phyloP scores from a whole-genome alignment of 306 rosid genomes.

The Albizia julibrissin region DNA sequence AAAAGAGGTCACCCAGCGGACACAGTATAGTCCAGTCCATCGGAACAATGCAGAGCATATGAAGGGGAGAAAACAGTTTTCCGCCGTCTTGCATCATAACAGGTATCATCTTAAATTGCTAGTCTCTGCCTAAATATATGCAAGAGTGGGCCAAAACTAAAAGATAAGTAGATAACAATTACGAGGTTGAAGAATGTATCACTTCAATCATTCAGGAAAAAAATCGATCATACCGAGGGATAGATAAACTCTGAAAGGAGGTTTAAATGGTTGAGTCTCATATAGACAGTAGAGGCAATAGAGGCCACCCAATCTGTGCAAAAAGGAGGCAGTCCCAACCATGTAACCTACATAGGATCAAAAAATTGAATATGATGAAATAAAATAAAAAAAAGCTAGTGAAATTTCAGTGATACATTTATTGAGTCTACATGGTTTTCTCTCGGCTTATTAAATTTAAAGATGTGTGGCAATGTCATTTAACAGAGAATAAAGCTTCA shows the following conservation, averaged over 20 bases:
- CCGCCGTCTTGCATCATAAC: background rate
- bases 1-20: background rate
- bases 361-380: constrained; percentile 19
- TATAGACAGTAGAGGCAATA: constrained; percentile 82
- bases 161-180: background rate
- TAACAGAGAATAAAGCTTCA: constrained; percentile 28
- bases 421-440: background rate
- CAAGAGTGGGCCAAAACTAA: constrained; percentile 7
- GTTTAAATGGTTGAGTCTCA: constrained; percentile 85
- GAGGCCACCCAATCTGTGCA: constrained; percentile 71
- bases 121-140: background rate
- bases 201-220: constrained; percentile 5
- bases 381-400: background rate
- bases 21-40: constrained; percentile 1
- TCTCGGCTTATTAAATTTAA: constrained; percentile 5
- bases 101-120: background rate
- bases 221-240: constrained; percentile 62
- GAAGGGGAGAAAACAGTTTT: background rate
- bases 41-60: constrained; percentile 3
- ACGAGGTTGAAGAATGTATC: constrained; percentile 8
- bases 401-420: constrained; percentile 19
- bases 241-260: constrained; percentile 72
- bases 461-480: background rate
- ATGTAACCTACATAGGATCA: constrained; percentile 62
- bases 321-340: constrained; percentile 49